Conservation (phyloP, 1,284 basidiomycete genomes). For the Cryptococcus sp. region DNA sequence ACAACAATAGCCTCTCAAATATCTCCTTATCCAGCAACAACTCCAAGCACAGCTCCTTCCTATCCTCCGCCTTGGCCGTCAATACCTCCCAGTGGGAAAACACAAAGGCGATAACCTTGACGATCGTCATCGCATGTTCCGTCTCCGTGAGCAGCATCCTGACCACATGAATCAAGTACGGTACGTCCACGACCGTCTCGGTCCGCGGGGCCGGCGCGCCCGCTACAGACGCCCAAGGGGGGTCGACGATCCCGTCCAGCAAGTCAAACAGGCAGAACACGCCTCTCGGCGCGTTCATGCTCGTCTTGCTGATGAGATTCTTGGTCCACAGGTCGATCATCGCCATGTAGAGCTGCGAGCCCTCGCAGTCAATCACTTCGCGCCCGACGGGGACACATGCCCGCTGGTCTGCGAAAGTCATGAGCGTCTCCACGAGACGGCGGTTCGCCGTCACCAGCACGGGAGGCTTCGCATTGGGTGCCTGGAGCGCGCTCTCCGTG, state of each 20-base stretch:
- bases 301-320: slow-evolving; percentile 52
- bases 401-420: slow-evolving; percentile 48
- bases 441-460: slow-evolving; percentile 55
- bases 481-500: slow-evolving; percentile 53
- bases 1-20: slow-evolving; percentile 53
- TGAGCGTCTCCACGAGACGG: slow-evolving; percentile 52
- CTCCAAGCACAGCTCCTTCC: slow-evolving; percentile 51
- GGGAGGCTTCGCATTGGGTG: slow-evolving; percentile 53
- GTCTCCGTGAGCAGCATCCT: slow-evolving; percentile 52
- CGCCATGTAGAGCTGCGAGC: slow-evolving; percentile 48
- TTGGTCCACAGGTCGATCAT: slow-evolving; percentile 54
- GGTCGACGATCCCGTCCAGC: slow-evolving; percentile 48
- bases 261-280: slow-evolving; percentile 53
- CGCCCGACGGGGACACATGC: slow-evolving; percentile 32
- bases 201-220: slow-evolving; percentile 5
- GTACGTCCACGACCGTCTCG: slow-evolving; percentile 48
- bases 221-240: slow-evolving; percentile 35
- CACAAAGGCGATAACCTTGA: slow-evolving; percentile 53
- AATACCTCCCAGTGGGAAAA: slow-evolving; percentile 56
- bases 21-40: slow-evolving; percentile 50
- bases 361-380: slow-evolving; percentile 43
- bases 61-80: slow-evolving; percentile 47
- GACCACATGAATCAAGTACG: slow-evolving; percentile 51
- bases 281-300: slow-evolving; percentile 53
- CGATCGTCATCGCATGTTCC: slow-evolving; percentile 54